Evolutionary conservation across 2,329 filamentous ascomycete genomes (phyloP).

Genomic region (Fusarium sp.): DNA sequence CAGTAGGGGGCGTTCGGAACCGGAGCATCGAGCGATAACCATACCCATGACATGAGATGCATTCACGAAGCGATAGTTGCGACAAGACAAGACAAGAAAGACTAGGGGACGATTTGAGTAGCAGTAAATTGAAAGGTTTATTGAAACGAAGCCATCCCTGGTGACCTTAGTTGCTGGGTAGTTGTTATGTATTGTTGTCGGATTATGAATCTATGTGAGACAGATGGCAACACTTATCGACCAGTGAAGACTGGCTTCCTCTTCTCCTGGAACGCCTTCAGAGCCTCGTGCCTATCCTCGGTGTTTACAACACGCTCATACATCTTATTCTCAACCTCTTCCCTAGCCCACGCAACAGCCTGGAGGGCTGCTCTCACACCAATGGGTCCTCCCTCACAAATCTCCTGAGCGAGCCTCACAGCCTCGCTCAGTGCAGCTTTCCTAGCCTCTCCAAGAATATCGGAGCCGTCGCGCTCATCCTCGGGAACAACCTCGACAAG

Average conservation of each 20-base stretch:
- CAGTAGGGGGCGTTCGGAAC: constrained; percentile 20
- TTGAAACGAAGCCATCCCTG: not conserved
- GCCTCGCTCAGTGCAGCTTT: constrained; percentile 76
- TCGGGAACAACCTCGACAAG: constrained; percentile 78
- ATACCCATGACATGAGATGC: constrained; percentile 22
- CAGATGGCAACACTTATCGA: constrained; percentile 47
- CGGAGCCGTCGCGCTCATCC: constrained; percentile 53
- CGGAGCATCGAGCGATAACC: constrained; percentile 9
- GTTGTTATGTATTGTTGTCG: not conserved
- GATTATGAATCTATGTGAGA: not conserved
- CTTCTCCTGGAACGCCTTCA: constrained; percentile 79
- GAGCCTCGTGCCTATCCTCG: constrained; percentile 85
- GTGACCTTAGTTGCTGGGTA: not conserved
- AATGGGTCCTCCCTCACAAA: constrained; percentile 88
- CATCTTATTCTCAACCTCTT: constrained; percentile 84
- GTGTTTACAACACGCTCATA: constrained; percentile 85
- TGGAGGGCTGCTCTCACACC: constrained; percentile 80
- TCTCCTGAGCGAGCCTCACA: constrained; percentile 79
- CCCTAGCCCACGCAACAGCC: constrained; percentile 75
- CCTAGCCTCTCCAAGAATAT: constrained; percentile 65
- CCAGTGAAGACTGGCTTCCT: constrained; percentile 66
- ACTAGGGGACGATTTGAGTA: not conserved
- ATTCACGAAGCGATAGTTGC: constrained; percentile 13
- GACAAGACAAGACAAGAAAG: constrained; percentile 1
- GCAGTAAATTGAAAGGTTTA: not conserved